Percentiles rank a stretch among this genome's conserved stretches.
These are phyloP conservation scores for Citrus trifoliata DNA, from an alignment of 345 rosid species.

Conservation along the genomic window DNA sequence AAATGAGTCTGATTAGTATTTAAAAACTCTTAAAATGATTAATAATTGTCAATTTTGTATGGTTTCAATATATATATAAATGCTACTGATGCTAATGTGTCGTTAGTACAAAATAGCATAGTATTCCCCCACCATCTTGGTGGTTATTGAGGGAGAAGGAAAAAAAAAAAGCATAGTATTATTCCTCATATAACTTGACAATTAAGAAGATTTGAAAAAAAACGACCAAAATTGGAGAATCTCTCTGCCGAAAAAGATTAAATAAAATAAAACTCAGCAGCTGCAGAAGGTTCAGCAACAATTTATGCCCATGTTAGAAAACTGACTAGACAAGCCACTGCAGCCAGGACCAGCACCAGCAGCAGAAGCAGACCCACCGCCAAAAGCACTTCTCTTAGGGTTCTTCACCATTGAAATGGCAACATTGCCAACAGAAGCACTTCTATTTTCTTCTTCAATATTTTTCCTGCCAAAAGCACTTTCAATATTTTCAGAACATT, in stretches of 20 bases:
- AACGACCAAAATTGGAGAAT: conserved; percentile 10
- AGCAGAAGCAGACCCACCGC: conserved; percentile 23
- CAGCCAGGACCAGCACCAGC: background rate
- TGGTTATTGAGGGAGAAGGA: too few species aligned
- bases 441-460: background rate
- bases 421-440: background rate
- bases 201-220: background rate
- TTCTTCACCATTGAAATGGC: conserved; percentile 18
- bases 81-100: too few species aligned
- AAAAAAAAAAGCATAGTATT: too few species aligned
- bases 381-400: conserved; percentile 18
- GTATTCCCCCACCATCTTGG: too few species aligned
- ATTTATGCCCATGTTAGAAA: conserved; percentile 41
- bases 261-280: background rate
- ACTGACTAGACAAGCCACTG: conserved; percentile 40
- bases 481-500: background rate
- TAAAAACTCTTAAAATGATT: too few species aligned
- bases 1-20: too few species aligned
- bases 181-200: background rate
- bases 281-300: conserved; percentile 30
- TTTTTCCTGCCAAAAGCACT: background rate
- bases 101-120: too few species aligned
- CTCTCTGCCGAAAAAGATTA: background rate
- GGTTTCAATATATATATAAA: too few species aligned
- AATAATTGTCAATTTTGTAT: too few species aligned